phyloP scores from a whole-genome alignment of 495 filamentous ascomycete species.

The Friedmanniomyces endolithicus region DNA sequence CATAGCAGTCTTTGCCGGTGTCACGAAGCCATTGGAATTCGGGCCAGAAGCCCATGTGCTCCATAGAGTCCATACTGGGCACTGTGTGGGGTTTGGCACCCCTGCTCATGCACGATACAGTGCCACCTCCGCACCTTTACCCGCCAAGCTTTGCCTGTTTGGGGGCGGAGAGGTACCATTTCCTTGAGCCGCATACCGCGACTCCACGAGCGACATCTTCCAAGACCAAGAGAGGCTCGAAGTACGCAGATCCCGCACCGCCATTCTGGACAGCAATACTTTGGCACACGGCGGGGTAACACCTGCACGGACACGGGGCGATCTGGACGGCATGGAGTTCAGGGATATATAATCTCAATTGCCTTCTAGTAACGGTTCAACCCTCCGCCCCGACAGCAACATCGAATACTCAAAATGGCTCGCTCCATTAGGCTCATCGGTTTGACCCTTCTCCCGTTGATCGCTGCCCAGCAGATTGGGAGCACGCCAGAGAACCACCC shows the following conservation, averaged over 20 bases:
- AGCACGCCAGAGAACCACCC: conserved; percentile 24
- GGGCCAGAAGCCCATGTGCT: neutral
- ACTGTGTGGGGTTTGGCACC: neutral
- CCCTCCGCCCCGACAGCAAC: neutral
- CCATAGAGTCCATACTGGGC: neutral
- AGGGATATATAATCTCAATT: neutral
- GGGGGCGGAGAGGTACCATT: neutral
- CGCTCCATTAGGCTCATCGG: neutral
- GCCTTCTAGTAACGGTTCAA: neutral
- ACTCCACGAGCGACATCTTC: no score
- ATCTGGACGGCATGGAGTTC: neutral
- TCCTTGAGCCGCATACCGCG: no score
- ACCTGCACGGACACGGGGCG: neutral
- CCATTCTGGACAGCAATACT: neutral
- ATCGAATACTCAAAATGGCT: neutral
- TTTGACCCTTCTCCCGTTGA: neutral
- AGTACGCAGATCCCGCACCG: no score
- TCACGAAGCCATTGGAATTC: neutral
- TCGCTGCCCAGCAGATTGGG: conserved; percentile 23
- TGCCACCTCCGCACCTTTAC: neutral
- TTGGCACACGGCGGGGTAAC: neutral
- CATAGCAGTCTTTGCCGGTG: neutral
- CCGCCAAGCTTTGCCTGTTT: neutral
- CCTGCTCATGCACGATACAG: neutral
- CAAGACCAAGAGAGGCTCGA: no score